Evolutionary conservation across 306 rosid genomes (phyloP).

Genomic region (Carpinus viminea): DNA sequence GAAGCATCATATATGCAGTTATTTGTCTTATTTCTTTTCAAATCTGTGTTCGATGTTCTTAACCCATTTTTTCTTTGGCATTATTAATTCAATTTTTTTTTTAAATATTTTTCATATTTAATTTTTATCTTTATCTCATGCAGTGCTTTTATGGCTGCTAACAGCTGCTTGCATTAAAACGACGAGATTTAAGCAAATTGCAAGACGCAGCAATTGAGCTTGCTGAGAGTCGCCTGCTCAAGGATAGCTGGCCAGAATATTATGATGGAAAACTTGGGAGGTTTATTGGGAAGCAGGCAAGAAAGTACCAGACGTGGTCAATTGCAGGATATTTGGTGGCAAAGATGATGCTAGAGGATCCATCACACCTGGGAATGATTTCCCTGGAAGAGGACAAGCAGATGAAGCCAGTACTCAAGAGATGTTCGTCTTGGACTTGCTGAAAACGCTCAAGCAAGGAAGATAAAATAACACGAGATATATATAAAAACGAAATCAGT

Average conservation of each 20-base stretch:
- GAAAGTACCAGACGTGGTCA: conserved; percentile 93
- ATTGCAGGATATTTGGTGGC: conserved; percentile 92
- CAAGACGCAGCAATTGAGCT: conserved; percentile 85
- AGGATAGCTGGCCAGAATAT: conserved; percentile 93
- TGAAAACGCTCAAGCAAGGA: conserved; percentile 37
- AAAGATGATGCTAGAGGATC: conserved; percentile 93
- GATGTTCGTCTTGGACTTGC: conserved; percentile 89
- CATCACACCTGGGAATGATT: conserved; percentile 89
- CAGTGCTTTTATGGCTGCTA: conserved; percentile 86
- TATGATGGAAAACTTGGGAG: conserved; percentile 88
- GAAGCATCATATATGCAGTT: neutral
- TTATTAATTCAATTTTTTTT: conserved; percentile 14
- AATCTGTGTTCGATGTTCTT: neutral
- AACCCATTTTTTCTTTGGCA: neutral
- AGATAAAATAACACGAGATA: conserved; percentile 33
- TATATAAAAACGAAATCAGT: conserved; percentile 36
- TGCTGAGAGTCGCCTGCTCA: conserved; percentile 76
- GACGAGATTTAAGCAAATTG: conserved; percentile 78
- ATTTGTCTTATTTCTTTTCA: neutral
- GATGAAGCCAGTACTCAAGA: conserved; percentile 78
- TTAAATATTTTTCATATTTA: too few relatives aligned
- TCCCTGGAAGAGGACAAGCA: conserved; percentile 91
- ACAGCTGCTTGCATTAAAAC: conserved; percentile 93
- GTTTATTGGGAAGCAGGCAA: conserved; percentile 82
- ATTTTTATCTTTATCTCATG: too few relatives aligned